These are phyloP conservation scores for Talaromyces atroroseus DNA, from an alignment of 2,329 filamentous ascomycete genomes.

Conservation along the genomic window DNA sequence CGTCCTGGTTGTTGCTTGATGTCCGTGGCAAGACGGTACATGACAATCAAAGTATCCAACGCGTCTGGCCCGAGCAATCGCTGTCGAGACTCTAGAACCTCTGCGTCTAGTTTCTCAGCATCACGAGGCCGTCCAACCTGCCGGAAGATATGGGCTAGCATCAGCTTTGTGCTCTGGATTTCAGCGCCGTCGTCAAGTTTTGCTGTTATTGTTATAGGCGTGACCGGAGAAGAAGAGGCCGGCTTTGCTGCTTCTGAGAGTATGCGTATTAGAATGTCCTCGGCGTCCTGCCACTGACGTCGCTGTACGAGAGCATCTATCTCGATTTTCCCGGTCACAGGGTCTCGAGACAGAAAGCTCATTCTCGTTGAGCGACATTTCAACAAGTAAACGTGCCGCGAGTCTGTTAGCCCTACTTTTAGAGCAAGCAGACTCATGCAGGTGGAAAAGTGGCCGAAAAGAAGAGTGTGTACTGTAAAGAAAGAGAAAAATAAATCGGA, in stretches of 20 bases:
- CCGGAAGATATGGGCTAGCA: constrained; percentile 14
- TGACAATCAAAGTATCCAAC: constrained; percentile 8
- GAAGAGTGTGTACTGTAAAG: not conserved
- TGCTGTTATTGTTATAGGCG: not conserved
- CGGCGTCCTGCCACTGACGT: constrained; percentile 13
- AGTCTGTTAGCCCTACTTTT: constrained; percentile 6
- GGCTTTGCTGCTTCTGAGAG: constrained; percentile 2
- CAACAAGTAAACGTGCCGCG: constrained; percentile 7
- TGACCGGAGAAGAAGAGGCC: not conserved
- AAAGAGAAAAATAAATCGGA: not conserved
- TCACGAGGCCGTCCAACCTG: constrained; percentile 11
- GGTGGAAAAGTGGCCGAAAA: not conserved
- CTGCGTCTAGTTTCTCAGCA: constrained; percentile 9
- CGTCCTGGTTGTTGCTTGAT: constrained; percentile 9
- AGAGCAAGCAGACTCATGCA: constrained; percentile 2
- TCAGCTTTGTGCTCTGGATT: constrained; percentile 11
- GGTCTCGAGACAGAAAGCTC: constrained; percentile 15
- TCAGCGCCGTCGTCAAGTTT: constrained; percentile 7
- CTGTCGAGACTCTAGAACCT: constrained; percentile 5
- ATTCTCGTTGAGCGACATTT: constrained; percentile 14
- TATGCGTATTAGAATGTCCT: constrained; percentile 9
- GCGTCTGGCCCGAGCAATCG: constrained; percentile 6
- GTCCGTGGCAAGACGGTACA: constrained; percentile 11
- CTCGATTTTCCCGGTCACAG: constrained; percentile 8
- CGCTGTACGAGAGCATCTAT: constrained; percentile 13